Conservation (phyloP, 208 protist species). For the Perkinsela sp. region DNA sequence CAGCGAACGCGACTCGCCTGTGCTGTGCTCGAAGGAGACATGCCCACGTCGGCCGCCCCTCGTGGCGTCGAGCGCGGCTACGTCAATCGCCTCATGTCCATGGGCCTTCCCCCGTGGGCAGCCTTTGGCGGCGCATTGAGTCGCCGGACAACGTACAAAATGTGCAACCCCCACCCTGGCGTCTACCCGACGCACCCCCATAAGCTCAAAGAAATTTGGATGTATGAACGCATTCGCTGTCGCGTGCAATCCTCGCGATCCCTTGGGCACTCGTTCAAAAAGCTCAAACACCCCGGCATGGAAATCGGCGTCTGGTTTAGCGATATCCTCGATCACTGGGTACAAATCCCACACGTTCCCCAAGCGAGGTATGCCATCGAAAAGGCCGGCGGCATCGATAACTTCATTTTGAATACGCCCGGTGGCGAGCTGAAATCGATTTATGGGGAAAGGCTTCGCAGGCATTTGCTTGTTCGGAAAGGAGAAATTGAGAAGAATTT, state of each 20-base stretch:
- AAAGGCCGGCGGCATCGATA: slow-evolving; percentile 55
- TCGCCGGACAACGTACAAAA: slow-evolving; percentile 41
- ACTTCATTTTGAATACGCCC: slow-evolving; percentile 47
- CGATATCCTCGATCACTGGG: slow-evolving; percentile 54
- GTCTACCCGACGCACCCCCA: slow-evolving; percentile 42
- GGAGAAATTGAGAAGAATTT: slow-evolving; percentile 66
- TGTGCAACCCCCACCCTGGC: slow-evolving; percentile 26
- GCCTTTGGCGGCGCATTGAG: slow-evolving; percentile 56
- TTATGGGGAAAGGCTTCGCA: slow-evolving; percentile 51
- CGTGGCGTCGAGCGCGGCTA: slow-evolving; percentile 46
- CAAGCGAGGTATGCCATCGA: slow-evolving; percentile 53
- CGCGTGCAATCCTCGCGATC: slow-evolving; percentile 46
- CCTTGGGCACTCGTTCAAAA: slow-evolving; percentile 54
- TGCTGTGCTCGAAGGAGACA: slow-evolving; percentile 41
- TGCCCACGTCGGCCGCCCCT: slow-evolving; percentile 34
- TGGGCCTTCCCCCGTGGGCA: slow-evolving; percentile 59
- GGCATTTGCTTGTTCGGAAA: slow-evolving; percentile 51
- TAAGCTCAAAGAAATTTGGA: slow-evolving; percentile 64
- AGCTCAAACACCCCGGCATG: slow-evolving; percentile 60
- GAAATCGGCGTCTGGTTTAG: slow-evolving; percentile 57
- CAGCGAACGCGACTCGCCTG: slow-evolving; percentile 6
- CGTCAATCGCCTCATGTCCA: slow-evolving; percentile 54
- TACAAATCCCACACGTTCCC: slow-evolving; percentile 64
- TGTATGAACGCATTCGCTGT: slow-evolving; percentile 55
- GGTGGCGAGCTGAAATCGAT: slow-evolving; percentile 48